Evolutionary conservation across 2,329 filamentous ascomycete species (phyloP).

Genomic region (Coniochaeta pulveracea): DNA sequence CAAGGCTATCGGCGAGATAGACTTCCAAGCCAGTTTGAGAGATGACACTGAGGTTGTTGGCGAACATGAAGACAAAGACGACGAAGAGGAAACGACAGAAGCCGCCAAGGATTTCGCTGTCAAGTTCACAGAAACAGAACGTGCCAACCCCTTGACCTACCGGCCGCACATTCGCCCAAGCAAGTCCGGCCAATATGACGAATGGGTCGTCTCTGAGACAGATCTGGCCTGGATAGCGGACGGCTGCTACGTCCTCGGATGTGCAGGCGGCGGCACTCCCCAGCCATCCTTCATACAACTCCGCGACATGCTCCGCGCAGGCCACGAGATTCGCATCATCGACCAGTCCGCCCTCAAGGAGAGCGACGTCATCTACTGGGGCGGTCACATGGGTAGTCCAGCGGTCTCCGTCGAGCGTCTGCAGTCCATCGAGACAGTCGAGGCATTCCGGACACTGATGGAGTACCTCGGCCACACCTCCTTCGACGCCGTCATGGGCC

Average conservation of each 20-base stretch:
- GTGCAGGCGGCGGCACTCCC: conserved; percentile 32
- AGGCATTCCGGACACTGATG: conserved; percentile 24
- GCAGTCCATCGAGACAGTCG: conserved; percentile 24
- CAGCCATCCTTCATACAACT: conserved; percentile 23
- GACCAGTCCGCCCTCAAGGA: conserved; percentile 28
- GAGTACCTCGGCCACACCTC: conserved; percentile 16
- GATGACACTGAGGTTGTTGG: conserved; percentile 16
- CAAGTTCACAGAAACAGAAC: conserved; percentile 17
- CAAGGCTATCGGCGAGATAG: conserved; percentile 27
- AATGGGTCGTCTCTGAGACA: conserved; percentile 31
- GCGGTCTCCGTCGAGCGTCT: conserved; percentile 29
- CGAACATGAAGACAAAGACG: conserved; percentile 8
- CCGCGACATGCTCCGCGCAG: conserved; percentile 25
- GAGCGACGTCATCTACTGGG: conserved; percentile 29
- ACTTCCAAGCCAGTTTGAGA: conserved; percentile 8
- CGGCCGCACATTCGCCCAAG: conserved; percentile 18
- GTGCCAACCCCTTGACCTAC: conserved; percentile 18
- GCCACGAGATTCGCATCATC: conserved; percentile 24
- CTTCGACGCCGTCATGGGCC: conserved; percentile 27
- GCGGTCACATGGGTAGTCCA: conserved; percentile 25
- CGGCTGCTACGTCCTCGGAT: conserved; percentile 34
- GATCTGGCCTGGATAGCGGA: conserved; percentile 33
- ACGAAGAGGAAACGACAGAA: conserved; percentile 9
- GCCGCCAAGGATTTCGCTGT: conserved; percentile 23
- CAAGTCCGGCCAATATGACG: conserved; percentile 24